Evolutionary conservation across 495 filamentous ascomycete genomes (phyloP).

Genomic region (Neurospora sp.): DNA sequence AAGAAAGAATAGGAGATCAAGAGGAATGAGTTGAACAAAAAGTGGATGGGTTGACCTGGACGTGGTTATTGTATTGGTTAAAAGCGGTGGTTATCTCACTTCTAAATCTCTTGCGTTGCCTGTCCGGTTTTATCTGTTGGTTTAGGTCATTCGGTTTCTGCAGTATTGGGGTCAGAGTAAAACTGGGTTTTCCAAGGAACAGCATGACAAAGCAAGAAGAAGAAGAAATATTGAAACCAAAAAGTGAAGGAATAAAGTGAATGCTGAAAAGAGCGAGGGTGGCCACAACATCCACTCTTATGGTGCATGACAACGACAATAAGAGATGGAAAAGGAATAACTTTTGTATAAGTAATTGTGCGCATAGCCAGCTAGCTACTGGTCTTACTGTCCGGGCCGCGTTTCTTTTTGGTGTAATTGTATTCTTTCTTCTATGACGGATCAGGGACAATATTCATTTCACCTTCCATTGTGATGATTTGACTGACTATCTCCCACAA

Average conservation of each 20-base stretch:
- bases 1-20: background rate
- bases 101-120: background rate
- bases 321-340: background rate
- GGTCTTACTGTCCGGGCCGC: background rate
- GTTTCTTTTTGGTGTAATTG: background rate
- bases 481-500: no score
- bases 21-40: background rate
- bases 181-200: background rate
- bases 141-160: background rate
- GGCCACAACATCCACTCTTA: no score
- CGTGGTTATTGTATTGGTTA: background rate
- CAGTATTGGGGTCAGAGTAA: background rate
- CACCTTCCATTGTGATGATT: background rate
- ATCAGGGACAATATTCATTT: background rate
- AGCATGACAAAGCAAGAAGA: background rate
- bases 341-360: background rate
- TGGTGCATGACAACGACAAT: background rate
- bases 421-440: background rate
- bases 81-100: background rate
- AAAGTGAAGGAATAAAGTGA: background rate
- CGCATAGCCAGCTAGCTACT: background rate
- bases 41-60: background rate
- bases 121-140: background rate
- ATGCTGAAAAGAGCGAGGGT: no score
- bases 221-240: background rate